Conservation (phyloP, 106 monocot genomes). For the Dioscorea alata region DNA sequence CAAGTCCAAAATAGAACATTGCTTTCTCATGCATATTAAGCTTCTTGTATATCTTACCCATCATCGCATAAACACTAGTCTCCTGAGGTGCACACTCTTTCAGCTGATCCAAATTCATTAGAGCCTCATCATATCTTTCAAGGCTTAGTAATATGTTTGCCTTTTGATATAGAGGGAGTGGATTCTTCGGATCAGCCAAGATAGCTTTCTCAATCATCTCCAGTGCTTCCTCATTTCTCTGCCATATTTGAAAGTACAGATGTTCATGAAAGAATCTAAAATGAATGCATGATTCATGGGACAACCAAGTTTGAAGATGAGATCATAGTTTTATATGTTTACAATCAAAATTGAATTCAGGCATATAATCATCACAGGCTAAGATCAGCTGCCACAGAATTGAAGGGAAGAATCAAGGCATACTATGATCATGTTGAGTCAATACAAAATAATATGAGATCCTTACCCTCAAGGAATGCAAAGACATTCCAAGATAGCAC, state of each 20-base stretch:
- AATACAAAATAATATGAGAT: too few relatives aligned
- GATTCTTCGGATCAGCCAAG: constrained; percentile 76
- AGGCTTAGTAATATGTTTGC: constrained; percentile 68
- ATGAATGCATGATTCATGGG: too few relatives aligned
- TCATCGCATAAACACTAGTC: constrained; percentile 81
- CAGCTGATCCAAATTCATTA: constrained; percentile 67
- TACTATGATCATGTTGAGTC: too few relatives aligned
- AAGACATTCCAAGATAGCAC: constrained; percentile 95
- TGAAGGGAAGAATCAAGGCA: too few relatives aligned
- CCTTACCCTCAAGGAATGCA: constrained; percentile 76
- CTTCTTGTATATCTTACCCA: constrained; percentile 89
- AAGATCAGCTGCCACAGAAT: too few relatives aligned
- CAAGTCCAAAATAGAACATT: constrained; percentile 90
- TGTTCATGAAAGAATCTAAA: too few relatives aligned
- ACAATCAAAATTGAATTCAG: too few relatives aligned
- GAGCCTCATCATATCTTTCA: constrained; percentile 75
- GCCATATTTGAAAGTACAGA: constrained; percentile 2
- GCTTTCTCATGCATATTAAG: constrained; percentile 78
- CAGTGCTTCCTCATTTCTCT: constrained; percentile 83
- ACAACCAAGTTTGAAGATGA: too few relatives aligned
- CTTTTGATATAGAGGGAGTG: constrained; percentile 85
- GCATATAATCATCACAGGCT: too few relatives aligned
- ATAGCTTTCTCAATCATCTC: constrained; percentile 78
- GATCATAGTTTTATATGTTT: too few relatives aligned
- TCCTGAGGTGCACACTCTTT: constrained; percentile 67